phyloP scores from a whole-genome alignment of 768 basidiomycete genomes.

The Neoboletus subvelutipes region DNA sequence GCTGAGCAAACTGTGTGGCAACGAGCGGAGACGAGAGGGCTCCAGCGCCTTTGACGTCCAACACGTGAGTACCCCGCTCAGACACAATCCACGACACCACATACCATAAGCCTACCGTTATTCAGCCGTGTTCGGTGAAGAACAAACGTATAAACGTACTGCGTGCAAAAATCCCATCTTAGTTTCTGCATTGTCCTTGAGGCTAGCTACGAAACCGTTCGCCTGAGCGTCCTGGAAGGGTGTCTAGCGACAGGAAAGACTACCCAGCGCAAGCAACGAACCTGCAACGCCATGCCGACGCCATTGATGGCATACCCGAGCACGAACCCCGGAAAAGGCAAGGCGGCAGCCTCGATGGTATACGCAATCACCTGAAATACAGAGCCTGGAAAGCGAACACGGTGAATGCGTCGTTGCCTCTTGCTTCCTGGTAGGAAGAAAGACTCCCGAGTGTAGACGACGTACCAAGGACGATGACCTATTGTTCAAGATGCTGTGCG shows the following conservation, averaged over 20 bases:
- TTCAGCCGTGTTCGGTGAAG: constrained; percentile 8
- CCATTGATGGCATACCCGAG: constrained; percentile 45
- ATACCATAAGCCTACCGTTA: constrained; percentile 34
- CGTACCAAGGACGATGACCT: constrained; percentile 32
- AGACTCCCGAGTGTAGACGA: neutral
- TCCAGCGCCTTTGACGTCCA: constrained; percentile 50
- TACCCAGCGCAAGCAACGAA: constrained; percentile 17
- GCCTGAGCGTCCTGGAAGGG: constrained; percentile 44
- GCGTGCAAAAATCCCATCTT: constrained; percentile 45
- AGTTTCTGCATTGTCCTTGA: constrained; percentile 38
- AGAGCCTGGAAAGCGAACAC: constrained; percentile 19
- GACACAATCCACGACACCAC: neutral
- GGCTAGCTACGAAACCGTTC: constrained; percentile 44
- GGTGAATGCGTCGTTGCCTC: neutral
- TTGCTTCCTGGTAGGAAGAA: neutral
- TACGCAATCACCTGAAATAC: constrained; percentile 33
- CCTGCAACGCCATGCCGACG: constrained; percentile 47
- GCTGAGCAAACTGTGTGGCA: constrained; percentile 75
- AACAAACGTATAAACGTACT: constrained; percentile 33
- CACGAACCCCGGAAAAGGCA: constrained; percentile 47
- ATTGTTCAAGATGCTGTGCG: neutral
- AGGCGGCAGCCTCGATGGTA: constrained; percentile 39
- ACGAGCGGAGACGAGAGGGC: constrained; percentile 71
- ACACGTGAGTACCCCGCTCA: constrained; percentile 5
- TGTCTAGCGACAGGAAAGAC: neutral